A percentile compares a stretch with the other conserved stretches of the same genome.
Evolutionary conservation across 2,329 filamentous ascomycete species (phyloP).

Genomic region (Trichoderma sp.): DNA sequence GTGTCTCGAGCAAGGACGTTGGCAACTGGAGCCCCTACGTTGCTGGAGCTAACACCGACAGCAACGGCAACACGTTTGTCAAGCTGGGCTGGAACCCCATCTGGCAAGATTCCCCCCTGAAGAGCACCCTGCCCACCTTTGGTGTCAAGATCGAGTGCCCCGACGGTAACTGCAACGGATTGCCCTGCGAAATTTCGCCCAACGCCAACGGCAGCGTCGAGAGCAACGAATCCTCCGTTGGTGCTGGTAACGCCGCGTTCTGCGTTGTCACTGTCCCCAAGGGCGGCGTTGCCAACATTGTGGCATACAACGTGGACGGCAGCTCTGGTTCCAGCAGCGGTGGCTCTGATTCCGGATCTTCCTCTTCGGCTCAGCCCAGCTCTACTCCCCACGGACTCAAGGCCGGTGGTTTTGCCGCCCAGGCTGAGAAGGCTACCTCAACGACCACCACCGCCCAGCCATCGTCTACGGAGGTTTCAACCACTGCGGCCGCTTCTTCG

Average conservation of each 20-base stretch:
- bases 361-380: background rate
- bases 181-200: slow-evolving; percentile 72
- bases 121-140: slow-evolving; percentile 57
- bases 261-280: slow-evolving; percentile 73
- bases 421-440: slow-evolving; percentile 13
- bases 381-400: slow-evolving; percentile 12
- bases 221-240: slow-evolving; percentile 51
- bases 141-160: slow-evolving; percentile 70
- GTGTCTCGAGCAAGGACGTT: slow-evolving; percentile 55
- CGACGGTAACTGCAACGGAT: slow-evolving; percentile 62
- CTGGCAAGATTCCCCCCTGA: slow-evolving; percentile 56
- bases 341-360: slow-evolving; percentile 11
- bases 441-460: slow-evolving; percentile 4
- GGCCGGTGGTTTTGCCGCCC: slow-evolving; percentile 19
- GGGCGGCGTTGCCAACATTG: slow-evolving; percentile 63
- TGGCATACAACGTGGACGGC: slow-evolving; percentile 53
- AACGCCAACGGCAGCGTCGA: slow-evolving; percentile 56
- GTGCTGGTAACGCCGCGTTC: slow-evolving; percentile 67
- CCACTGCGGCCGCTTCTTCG: slow-evolving; percentile 22
- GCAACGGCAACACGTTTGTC: slow-evolving; percentile 63
- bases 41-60: slow-evolving; percentile 68
- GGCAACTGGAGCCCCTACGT: slow-evolving; percentile 80
- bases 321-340: slow-evolving; percentile 26
- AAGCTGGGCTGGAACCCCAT: slow-evolving; percentile 79
- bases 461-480: slow-evolving; percentile 17